Evolutionary conservation across 208 protist genomes (phyloP), one percentile per base, ranked within the genome.

Genomic region (Leishmania tarentolae): DNA sequence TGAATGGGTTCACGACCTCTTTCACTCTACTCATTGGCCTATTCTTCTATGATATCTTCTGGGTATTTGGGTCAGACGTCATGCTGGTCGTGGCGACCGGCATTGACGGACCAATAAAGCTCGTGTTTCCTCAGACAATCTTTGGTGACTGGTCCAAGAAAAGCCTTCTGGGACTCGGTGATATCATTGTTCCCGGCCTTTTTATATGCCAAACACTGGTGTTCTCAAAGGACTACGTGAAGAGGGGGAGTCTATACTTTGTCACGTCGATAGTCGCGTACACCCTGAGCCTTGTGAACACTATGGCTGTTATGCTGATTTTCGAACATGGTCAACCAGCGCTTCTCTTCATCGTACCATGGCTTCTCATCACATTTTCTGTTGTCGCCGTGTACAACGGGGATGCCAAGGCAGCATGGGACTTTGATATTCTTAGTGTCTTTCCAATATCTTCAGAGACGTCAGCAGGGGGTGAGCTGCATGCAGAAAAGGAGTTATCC

Each of bases 41-140:
- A 17, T 99, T 99, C 89, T 93, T 99, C 71, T 99, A 99, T 82
- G 98, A 99, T 87, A 98, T 99, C 57, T 99, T 99, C 79, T 99
- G 98, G 98, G 98, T 99, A 21, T 99, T 99, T 87, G 98, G 98
- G 42, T 98, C 98, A 11, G 96, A 99, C 80, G 98, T 99, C 13
- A 99, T 99, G 98, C 84, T 99, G 11, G 97, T 90, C 13, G 98
- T 99, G 2, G 98, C 98, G 8, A 98, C 93, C 61, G 93, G 91
- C 65, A 92, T 99, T 37, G 93, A 99, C 52, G 98, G 96, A 4
- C 98, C 98, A 7, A 99, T 99, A 80, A 99, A 99, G 83, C 59
- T 99, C 2, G 35, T 99, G 5, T 98, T 99, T 68, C 98, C 98
- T n/a, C 79, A 95, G 11, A 91, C 91, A 65, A 80, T 97, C 11